Percentiles rank a stretch among this genome's conserved stretches.
phyloP scores from a whole-genome alignment of 2,329 filamentous ascomycete species.

The Diaporthe citriasiana region DNA sequence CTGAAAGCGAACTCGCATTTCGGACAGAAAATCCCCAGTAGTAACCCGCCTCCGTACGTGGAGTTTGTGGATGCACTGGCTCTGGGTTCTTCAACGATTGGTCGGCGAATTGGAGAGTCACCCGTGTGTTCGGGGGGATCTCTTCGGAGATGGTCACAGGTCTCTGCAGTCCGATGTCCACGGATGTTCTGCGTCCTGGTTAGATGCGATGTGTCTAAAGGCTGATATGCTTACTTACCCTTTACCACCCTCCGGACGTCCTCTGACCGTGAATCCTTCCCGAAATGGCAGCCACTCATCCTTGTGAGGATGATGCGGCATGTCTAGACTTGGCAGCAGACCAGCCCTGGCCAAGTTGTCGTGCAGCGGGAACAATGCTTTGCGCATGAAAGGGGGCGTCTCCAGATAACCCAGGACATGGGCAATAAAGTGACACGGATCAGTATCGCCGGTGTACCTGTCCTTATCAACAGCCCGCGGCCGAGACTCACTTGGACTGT shows the following conservation, averaged over 20 bases:
- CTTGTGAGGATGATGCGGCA: conserved; percentile 84
- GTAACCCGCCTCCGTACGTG: conserved; percentile 82
- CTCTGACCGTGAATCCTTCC: conserved; percentile 78
- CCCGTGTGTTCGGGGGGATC: conserved; percentile 78
- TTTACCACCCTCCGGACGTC: conserved; percentile 56
- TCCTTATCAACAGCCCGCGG: conserved; percentile 63
- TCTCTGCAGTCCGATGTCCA: conserved; percentile 70
- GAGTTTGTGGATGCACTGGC: conserved; percentile 76
- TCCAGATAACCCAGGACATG: conserved; percentile 87
- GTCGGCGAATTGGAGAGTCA: conserved; percentile 77
- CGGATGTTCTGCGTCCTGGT: conserved; percentile 62
- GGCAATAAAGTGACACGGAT: conserved; percentile 84
- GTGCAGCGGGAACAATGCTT: conserved; percentile 81
- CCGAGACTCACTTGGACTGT: conserved; percentile 66
- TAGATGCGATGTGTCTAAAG: conserved; percentile 44
- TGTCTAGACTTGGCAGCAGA: conserved; percentile 81
- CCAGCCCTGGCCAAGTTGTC: conserved; percentile 82
- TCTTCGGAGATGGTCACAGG: conserved; percentile 69
- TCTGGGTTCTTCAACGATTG: conserved; percentile 63
- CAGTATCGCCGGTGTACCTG: conserved; percentile 76
- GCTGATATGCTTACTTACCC: conserved; percentile 46
- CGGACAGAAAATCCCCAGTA: conserved; percentile 89
- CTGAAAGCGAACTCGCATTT: conserved; percentile 74
- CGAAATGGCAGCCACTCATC: conserved; percentile 85
- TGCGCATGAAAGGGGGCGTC: conserved; percentile 85